Conservation (phyloP, 2,329 filamentous ascomycete genomes). For the Pseudopyricularia javanii region DNA sequence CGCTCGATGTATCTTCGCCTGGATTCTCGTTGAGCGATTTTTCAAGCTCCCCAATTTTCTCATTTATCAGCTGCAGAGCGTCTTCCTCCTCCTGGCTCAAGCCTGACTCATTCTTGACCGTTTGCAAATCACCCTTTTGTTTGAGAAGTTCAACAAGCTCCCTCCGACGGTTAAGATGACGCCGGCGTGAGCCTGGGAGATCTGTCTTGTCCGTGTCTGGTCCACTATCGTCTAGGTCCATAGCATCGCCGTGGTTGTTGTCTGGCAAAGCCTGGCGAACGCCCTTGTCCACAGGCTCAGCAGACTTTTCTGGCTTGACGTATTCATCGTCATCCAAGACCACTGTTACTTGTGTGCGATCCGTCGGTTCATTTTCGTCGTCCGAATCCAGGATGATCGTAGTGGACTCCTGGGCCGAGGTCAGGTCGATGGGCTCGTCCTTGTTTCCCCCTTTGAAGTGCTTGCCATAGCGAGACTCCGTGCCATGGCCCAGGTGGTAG, state of each 20-base stretch:
- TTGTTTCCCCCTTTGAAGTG: not conserved
- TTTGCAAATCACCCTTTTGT: not conserved
- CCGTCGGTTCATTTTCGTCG: not conserved
- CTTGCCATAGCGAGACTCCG: not conserved
- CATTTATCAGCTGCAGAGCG: not conserved
- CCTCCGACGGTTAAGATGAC: too few relatives aligned
- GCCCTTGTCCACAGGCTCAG: not conserved
- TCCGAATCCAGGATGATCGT: not conserved
- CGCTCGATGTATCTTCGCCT: not conserved
- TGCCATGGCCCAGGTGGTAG: not conserved
- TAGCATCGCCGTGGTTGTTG: not conserved
- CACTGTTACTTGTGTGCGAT: not conserved
- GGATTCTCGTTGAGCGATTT: not conserved
- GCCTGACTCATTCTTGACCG: not conserved
- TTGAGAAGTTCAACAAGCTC: not conserved
- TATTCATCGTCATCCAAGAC: not conserved
- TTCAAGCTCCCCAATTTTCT: not conserved
- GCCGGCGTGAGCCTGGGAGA: not conserved
- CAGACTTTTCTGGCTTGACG: not conserved
- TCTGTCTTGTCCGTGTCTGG: not conserved
- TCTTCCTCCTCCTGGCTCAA: not conserved
- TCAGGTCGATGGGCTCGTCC: not conserved
- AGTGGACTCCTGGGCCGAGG: not conserved
- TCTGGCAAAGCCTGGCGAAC: not conserved
- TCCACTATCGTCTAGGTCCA: not conserved